Evolutionary conservation across 441 rosid genomes (phyloP), one percentile per base, ranked within the genome.

Genomic region (Jatropha multifida): DNA sequence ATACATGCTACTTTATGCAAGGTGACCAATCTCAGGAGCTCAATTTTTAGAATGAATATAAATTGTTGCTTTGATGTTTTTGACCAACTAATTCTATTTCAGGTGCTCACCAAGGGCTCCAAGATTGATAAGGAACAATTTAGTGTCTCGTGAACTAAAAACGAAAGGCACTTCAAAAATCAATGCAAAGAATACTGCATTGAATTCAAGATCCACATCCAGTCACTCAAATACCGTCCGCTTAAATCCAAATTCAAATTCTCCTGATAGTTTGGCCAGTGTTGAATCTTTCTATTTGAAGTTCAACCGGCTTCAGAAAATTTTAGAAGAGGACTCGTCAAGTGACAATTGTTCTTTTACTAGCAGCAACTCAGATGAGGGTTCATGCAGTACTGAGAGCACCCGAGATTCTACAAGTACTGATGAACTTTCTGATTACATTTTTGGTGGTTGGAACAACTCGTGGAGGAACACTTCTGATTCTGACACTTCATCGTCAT

Each of bases 81-180:
- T 75, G 65, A 61, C 76, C 7, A 10, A 72, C 61, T 79, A 68
- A 46, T 81, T 68, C 55, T 68, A 37, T 65, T 82, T 61, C 89
- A 96, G 99, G 88, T 94, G 94, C 84, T 88, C 97, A 26, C 98
- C 97, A 0, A 83, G 95, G 68, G 92, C 97, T 79, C 97, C 99
- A 69, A 84, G 90, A 85, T 82, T 82, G 76, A 65, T 88, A 69
- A 88, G 94, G 87, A 85, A 79, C 78, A 82, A 79, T 83, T 68
- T 81, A 14, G 77, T 71, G 51, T 79, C 90, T 59, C 71, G 82
- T 18, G 86, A 83, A 78, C 81, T 76, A 14, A 91, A 81, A 77
- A 74, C 64, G 27, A 87, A 77, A 77, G 76, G 79, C 64, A 59
- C 83, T 42, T 75, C 87, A 51, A 69, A 82, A 75, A 48, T 51